Evolutionary conservation across 805 yeast genomes (phyloP).

Genomic region (Wickerhamomyces tratensis): DNA sequence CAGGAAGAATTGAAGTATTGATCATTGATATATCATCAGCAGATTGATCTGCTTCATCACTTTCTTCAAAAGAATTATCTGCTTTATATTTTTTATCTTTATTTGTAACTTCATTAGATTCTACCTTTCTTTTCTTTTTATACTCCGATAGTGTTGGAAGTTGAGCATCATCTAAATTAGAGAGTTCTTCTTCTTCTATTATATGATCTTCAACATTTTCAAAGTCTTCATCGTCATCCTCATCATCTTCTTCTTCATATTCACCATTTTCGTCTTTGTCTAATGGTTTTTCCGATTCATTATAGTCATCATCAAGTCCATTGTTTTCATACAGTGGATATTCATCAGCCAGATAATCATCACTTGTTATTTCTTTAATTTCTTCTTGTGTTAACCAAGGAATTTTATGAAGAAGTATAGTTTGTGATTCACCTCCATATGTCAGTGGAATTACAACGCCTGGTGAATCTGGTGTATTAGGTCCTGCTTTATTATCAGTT

Average conservation of each 20-base stretch:
- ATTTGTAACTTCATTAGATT: slow-evolving; percentile 4
- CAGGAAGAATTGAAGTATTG: too few species aligned
- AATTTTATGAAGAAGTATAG: slow-evolving; percentile 13
- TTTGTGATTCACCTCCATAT: slow-evolving; percentile 8
- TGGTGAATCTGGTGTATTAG: background rate
- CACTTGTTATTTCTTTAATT: slow-evolving; percentile 11
- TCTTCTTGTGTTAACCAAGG: slow-evolving; percentile 17
- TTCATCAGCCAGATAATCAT: slow-evolving; percentile 9
- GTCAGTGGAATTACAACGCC: background rate
- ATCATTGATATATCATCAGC: slow-evolving; percentile 1
- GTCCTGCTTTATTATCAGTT: background rate
- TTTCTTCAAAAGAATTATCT: slow-evolving; percentile 12
- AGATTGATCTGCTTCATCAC: slow-evolving; percentile 13
- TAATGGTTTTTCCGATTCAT: slow-evolving; percentile 3
- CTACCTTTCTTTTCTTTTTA: background rate
- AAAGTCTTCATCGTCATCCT: background rate
- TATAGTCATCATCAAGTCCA: background rate
- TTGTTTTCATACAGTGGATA: background rate
- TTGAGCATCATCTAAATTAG: background rate
- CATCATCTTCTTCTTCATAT: background rate
- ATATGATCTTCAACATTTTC: background rate
- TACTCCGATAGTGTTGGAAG: too few species aligned
- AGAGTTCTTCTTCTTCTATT: background rate
- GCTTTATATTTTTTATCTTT: slow-evolving; percentile 13
- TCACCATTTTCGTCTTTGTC: background rate